Evolutionary conservation across 1,284 basidiomycete genomes (phyloP), one percentile per base, ranked within the genome.

Genomic region (Ustilago sp.): DNA sequence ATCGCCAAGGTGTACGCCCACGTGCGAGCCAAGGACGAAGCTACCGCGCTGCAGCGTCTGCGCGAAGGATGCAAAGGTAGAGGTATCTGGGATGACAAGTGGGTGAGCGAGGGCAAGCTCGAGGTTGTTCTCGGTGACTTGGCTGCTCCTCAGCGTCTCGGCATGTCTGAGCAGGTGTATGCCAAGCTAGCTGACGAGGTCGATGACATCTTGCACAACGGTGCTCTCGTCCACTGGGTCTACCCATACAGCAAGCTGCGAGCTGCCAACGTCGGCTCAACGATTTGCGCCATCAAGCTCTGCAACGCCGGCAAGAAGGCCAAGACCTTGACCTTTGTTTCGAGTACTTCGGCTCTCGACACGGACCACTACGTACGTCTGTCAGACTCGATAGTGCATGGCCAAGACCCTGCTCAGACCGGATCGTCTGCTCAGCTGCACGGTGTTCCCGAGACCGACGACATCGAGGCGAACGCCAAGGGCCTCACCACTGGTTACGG

Each of bases 201-300:
- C 0, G 95, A 98, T 85, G 91, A 91, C 1, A 89, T 99, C 35
- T 86, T 99, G 63, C 97, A 99, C 87, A 99, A 99, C 82, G 97
- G 97, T 52, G 97, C 97, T 28, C 88, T 99, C 85, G 97, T 99
- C 15, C 97, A 99, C 86, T 99, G 97, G 97, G 94, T 99, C 3
- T 99, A 98, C 87, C 94, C 95, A 0, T 99, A 99, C 87, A 92
- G 94, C 85, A 94, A 92, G 87, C 89, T 99, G 41, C 92, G 95
- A 17, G 89, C 92, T 0, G 91, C 95, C 34, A 99, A 99, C 85
- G 97, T 99, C 13, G 85, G 95, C 4, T 92, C 93, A 0, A 99
- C 97, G 2, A 83, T 98, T 63, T 92, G 92, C 2, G 91, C 91
- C 2, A 89, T 98, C 60, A 90, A 93, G 56, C 90, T 99, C 35